These are phyloP conservation scores for Quercus tomentella DNA, from an alignment of 331 rosid species.

Conservation along the genomic window DNA sequence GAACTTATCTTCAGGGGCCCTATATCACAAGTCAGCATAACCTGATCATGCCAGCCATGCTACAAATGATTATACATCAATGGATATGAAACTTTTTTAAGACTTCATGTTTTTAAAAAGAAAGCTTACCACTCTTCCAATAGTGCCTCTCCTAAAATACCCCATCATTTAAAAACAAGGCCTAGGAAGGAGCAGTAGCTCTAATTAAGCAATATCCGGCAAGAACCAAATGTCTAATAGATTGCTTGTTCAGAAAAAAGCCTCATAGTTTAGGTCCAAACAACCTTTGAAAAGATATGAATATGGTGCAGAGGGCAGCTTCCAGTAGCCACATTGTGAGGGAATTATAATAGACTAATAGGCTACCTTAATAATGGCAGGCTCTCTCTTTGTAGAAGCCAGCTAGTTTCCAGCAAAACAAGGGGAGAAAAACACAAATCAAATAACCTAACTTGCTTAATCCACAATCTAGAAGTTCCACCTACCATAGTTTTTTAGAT, in stretches of 20 bases:
- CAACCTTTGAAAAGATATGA: too few species aligned
- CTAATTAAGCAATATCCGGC: not conserved
- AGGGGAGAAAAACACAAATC: not conserved
- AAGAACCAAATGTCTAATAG: not conserved
- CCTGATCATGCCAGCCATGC: slow-evolving; percentile 1
- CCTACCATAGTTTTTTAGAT: slow-evolving; percentile 11
- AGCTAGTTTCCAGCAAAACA: slow-evolving; percentile 9
- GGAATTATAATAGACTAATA: not conserved
- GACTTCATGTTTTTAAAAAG: slow-evolving; percentile 3
- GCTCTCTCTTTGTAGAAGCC: slow-evolving; percentile 19
- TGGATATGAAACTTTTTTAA: not conserved
- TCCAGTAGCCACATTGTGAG: not conserved
- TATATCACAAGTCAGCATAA: not conserved
- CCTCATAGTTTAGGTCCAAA: too few species aligned
- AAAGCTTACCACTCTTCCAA: not conserved
- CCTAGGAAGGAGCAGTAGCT: not conserved
- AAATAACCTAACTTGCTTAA: not conserved
- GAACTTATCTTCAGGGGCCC: not conserved
- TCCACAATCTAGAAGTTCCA: slow-evolving; percentile 18
- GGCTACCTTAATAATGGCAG: not conserved
- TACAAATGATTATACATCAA: not conserved
- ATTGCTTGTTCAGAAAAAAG: too few species aligned
- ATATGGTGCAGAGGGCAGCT: slow-evolving; percentile 7
- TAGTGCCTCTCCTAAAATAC: not conserved
- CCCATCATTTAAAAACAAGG: not conserved